Evolutionary conservation across 305 asterid species (phyloP).

Genomic region (Euphrasia arctica): DNA sequence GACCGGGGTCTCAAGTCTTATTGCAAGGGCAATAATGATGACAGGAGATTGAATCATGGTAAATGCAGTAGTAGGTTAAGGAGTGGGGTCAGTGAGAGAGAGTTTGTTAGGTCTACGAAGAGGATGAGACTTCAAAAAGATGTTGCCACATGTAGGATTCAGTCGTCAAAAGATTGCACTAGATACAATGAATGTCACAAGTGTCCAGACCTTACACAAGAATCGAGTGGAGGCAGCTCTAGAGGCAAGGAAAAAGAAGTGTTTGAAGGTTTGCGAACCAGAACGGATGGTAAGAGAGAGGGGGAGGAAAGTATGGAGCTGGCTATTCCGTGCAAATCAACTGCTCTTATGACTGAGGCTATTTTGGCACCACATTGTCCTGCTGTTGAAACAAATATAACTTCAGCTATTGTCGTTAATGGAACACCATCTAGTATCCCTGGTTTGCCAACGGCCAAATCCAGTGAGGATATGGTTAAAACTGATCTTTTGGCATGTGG

Average conservation of each 20-base stretch:
- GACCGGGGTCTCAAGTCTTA: constrained; percentile 25
- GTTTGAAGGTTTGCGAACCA: constrained; percentile 27
- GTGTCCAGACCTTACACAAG: constrained; percentile 29
- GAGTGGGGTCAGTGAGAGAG: constrained; percentile 34
- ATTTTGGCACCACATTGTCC: constrained; percentile 52
- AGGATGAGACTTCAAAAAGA: constrained; percentile 48
- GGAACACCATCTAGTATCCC: constrained; percentile 29
- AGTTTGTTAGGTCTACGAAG: constrained; percentile 36
- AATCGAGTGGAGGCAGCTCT: constrained; percentile 28
- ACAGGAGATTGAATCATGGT: constrained; percentile 29
- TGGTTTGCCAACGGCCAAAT: constrained; percentile 34
- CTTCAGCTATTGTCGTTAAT: constrained; percentile 27
- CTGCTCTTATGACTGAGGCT: constrained; percentile 79
- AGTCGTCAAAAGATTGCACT: constrained; percentile 42
- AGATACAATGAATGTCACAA: constrained; percentile 42
- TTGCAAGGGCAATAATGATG: constrained; percentile 32
- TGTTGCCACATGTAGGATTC: constrained; percentile 54
- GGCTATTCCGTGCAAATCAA: constrained; percentile 77
- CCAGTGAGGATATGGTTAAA: constrained; percentile 29
- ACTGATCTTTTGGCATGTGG: constrained; percentile 25
- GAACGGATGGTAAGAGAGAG: constrained; percentile 39
- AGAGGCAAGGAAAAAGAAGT: constrained; percentile 44
- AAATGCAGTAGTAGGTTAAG: constrained; percentile 53
- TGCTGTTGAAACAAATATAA: constrained; percentile 29
- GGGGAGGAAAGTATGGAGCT: constrained; percentile 70